These are phyloP conservation scores for Coleophoma cylindrospora DNA, from an alignment of 2,329 filamentous ascomycete genomes.

Conservation along the genomic window DNA sequence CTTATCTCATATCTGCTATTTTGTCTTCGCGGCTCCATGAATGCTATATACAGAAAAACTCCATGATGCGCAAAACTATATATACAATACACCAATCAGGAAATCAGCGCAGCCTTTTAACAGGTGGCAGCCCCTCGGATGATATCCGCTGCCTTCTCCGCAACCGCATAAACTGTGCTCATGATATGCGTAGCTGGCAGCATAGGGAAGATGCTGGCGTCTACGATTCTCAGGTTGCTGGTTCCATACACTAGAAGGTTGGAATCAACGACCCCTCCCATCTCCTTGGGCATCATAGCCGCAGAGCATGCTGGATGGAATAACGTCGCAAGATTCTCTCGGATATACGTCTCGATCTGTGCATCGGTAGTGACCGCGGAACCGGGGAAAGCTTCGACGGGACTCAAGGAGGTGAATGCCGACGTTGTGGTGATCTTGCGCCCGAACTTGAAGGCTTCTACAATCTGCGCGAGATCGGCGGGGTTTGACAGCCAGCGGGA, in stretches of 20 bases:
- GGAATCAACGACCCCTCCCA: slow-evolving; percentile 7
- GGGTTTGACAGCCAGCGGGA: slow-evolving; percentile 29
- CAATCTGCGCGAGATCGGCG: slow-evolving; percentile 25
- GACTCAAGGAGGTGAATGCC: slow-evolving; percentile 22
- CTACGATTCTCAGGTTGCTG: slow-evolving; percentile 4
- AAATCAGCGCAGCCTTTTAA: no score
- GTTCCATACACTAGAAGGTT: slow-evolving; percentile 5
- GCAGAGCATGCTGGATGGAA: slow-evolving; percentile 18
- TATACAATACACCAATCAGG: no score
- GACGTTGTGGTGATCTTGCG: slow-evolving; percentile 18
- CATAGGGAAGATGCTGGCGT: slow-evolving; percentile 7
- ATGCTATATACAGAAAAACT: no score
- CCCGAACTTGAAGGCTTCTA: neutral
- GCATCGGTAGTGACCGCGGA: slow-evolving; percentile 13
- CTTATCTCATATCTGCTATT: no score
- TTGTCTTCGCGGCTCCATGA: no score
- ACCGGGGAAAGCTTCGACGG: slow-evolving; percentile 26
- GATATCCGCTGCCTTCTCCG: slow-evolving; percentile 7
- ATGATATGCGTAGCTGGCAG: slow-evolving; percentile 4
- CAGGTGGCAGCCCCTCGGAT: neutral
- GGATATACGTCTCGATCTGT: slow-evolving; percentile 17
- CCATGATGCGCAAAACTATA: no score
- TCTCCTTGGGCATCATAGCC: slow-evolving; percentile 4
- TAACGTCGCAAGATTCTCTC: slow-evolving; percentile 28
- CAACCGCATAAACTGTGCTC: slow-evolving; percentile 5